phyloP scores from a whole-genome alignment of 2,329 filamentous ascomycete genomes.

The Albifimbria verrucaria region DNA sequence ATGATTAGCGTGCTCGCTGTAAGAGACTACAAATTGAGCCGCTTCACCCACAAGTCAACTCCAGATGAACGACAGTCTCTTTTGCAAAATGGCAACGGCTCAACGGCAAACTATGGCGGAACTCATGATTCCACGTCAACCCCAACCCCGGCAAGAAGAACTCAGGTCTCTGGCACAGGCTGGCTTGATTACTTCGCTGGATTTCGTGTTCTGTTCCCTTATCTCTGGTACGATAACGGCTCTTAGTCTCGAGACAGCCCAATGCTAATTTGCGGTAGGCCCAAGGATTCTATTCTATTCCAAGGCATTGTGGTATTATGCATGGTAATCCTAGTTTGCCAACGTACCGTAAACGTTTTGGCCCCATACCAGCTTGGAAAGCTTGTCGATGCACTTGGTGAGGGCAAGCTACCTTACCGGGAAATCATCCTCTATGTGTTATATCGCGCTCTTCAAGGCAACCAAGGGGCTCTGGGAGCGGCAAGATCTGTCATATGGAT shows the following conservation, averaged over 20 bases:
- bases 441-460: constrained; percentile 42
- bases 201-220: constrained; percentile 42
- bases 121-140: constrained; percentile 1
- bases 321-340: constrained; percentile 35
- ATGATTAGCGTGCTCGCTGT: constrained; percentile 29
- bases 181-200: constrained; percentile 46
- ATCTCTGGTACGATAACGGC: constrained; percentile 32
- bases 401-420: constrained; percentile 38
- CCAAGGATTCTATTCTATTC: constrained; percentile 36
- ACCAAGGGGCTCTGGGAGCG: constrained; percentile 40
- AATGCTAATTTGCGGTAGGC: constrained; percentile 26
- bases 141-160: constrained; percentile 16
- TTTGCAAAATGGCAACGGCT: constrained; percentile 34
- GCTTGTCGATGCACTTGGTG: constrained; percentile 36
- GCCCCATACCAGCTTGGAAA: constrained; percentile 39
- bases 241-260: not conserved
- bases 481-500: constrained; percentile 44
- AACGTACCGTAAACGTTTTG: constrained; percentile 41
- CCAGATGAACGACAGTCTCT: constrained; percentile 35
- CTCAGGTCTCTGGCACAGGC: constrained; percentile 30
- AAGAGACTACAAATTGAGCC: constrained; percentile 27
- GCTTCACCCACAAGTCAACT: constrained; percentile 20
- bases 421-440: constrained; percentile 40
- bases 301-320: constrained; percentile 39
- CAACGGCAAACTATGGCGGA: constrained; percentile 24